Evolutionary conservation across 148 eudicot genomes (phyloP).

Genomic region (Rhododendron simsii): DNA sequence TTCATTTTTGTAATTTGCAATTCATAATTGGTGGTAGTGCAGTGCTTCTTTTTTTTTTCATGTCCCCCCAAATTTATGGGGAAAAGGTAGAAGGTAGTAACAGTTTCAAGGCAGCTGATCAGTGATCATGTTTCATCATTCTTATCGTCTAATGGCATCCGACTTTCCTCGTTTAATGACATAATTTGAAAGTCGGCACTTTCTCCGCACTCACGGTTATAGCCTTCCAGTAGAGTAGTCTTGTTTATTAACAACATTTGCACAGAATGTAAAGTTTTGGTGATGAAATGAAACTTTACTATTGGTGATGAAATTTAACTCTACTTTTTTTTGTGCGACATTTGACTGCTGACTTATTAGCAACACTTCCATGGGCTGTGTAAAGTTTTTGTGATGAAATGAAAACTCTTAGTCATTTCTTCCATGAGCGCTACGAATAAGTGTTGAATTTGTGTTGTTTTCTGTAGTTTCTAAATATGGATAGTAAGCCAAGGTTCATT

Average conservation of each 20-base stretch:
- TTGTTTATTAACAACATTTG: neutral
- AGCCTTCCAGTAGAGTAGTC: neutral
- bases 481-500: neutral
- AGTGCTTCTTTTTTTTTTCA: conserved; percentile 7
- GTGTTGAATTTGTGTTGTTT: neutral
- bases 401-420: neutral
- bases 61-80: conserved; percentile 4
- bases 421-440: neutral
- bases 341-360: neutral
- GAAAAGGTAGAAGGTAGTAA: conserved; percentile 8
- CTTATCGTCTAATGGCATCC: neutral
- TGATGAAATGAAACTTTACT: neutral
- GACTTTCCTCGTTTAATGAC: neutral
- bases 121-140: neutral
- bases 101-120: neutral
- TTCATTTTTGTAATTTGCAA: conserved; percentile 41
- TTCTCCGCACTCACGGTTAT: neutral
- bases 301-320: neutral
- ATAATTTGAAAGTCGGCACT: neutral
- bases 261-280: neutral
- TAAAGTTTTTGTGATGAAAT: neutral
- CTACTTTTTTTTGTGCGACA: neutral
- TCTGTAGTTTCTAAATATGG: neutral
- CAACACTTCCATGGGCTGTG: neutral
- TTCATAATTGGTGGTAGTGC: conserved; percentile 33